Base-by-base conservation (phyloP, 2,329 filamentous ascomycete genomes). In the Nothomitra cinnamomea region DNA sequence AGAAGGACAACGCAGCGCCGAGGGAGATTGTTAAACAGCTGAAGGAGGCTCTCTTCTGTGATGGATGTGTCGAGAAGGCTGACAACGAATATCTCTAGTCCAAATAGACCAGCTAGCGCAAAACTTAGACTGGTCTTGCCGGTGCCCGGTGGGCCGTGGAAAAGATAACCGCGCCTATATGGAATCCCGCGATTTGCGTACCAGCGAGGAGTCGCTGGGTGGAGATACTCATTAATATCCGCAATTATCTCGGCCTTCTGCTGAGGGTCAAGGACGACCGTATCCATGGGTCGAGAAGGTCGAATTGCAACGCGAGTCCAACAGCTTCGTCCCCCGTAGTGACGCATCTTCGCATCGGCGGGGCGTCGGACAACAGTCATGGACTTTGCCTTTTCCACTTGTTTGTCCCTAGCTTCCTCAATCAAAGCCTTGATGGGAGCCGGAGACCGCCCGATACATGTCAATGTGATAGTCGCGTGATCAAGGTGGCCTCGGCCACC, bases 151-250 rank as follows among this genome's bases (percentile, higher is more conserved):
- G 86, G 85, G 0, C 87, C 87, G 58, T 89, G 73, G 15, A 94
- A 78, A 0, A 94, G 75, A 61, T 92, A 94, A 0, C 87, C 88
- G 2, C 87, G 76, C 13, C 87, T 78, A 64, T 94, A 94, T 0
- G 88, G 87, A 32, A 94, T 90, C 0, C 87, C 87, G 5, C 87
- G 76, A 59, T 86, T 83, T 0, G 82, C 74, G 63, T 95, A 94
- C 86, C 87, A 94, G n/a, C 80, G 73, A 1, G 79, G 77, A 0
- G 80, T 85, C 0, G 73, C 69, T 0, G 85, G 83, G 53, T 87
- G 78, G 0, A 92, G 71, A 58, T 87, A 90, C 60, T 88, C 84
- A 58, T 86, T 85, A 61, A 90, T 82, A 60, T 92, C 86, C 22
- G 70, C 70, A 8, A 89, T 67, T 2, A 90, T 72, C 32, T 73